A percentile compares a stretch with the other conserved stretches of the same genome.
phyloP scores from a whole-genome alignment of 441 rosid species.

The Biscutella auriculata region DNA sequence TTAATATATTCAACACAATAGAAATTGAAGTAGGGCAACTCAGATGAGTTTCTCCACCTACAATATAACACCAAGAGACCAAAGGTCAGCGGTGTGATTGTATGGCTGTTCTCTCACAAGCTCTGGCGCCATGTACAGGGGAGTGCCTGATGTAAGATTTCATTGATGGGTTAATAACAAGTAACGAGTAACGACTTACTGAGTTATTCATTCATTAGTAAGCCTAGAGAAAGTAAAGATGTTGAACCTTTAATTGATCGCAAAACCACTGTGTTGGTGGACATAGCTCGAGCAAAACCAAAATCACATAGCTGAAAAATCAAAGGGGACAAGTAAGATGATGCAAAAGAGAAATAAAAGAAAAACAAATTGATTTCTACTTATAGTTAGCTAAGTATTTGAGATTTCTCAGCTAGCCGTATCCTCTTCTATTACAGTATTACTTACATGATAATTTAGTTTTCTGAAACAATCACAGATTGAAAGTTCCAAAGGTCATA shows the following conservation, averaged over 20 bases:
- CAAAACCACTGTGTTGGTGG: constrained; percentile 89
- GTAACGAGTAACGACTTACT: background rate
- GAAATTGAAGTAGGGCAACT: background rate
- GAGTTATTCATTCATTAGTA: constrained; percentile 4
- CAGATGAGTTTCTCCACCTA: constrained; percentile 27
- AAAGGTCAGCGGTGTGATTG: constrained; percentile 92
- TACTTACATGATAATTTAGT: background rate
- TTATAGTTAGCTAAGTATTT: background rate
- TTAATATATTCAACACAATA: background rate
- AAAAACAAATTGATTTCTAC: background rate
- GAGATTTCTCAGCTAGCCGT: background rate
- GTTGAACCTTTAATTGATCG: constrained; percentile 82
- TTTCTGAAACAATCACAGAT: constrained; percentile 2
- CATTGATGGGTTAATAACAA: background rate
- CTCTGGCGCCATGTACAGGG: constrained; percentile 98
- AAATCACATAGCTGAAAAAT: constrained; percentile 83
- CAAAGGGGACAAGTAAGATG: constrained; percentile 1
- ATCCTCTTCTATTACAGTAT: background rate
- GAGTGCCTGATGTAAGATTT: constrained; percentile 61
- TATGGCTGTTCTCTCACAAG: constrained; percentile 95
- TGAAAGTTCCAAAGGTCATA: background rate
- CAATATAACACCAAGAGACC: constrained; percentile 99
- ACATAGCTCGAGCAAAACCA: constrained; percentile 99
- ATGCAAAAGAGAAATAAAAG: background rate
- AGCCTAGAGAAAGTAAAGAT: background rate